These are phyloP conservation scores for Termitomyces eurrhizus DNA, from an alignment of 768 basidiomycete species.

Conservation along the genomic window DNA sequence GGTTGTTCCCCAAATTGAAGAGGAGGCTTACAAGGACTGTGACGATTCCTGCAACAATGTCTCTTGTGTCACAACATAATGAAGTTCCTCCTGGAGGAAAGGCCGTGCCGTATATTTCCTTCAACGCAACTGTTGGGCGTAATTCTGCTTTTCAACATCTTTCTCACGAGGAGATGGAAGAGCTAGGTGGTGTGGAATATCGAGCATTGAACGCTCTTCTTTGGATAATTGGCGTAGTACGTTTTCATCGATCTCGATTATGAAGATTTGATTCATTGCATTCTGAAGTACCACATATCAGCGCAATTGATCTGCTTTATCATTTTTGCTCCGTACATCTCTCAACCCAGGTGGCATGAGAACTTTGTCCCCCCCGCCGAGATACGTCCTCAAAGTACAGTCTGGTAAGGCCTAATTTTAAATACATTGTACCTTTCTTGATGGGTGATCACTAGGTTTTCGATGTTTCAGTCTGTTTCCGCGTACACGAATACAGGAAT, in stretches of 20 bases:
- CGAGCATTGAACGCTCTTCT: constrained; percentile 75
- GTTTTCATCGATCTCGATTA: constrained; percentile 24
- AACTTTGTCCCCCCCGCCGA: constrained; percentile 60
- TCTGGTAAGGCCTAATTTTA: constrained; percentile 49
- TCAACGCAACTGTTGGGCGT: constrained; percentile 79
- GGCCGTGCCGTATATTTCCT: constrained; percentile 77
- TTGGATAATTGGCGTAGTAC: constrained; percentile 74
- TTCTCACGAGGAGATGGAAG: constrained; percentile 81
- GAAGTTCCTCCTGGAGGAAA: constrained; percentile 39
- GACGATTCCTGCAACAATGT: constrained; percentile 71
- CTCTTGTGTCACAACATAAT: constrained; percentile 44
- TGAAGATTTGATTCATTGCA: background rate
- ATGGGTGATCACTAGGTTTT: constrained; percentile 52
- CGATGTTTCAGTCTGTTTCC: constrained; percentile 80
- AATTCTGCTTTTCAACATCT: constrained; percentile 72
- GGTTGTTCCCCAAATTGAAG: constrained; percentile 61
- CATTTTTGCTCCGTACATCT: constrained; percentile 80
- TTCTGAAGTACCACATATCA: constrained; percentile 69
- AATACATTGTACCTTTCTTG: background rate
- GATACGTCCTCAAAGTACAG: constrained; percentile 48
- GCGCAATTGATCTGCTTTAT: constrained; percentile 66
- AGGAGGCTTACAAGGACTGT: constrained; percentile 61
- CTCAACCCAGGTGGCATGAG: constrained; percentile 50
- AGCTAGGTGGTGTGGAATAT: constrained; percentile 93
- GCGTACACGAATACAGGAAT: constrained; percentile 88